Conservation (phyloP, 805 yeast species). For the Monosporozyma aquatica region DNA sequence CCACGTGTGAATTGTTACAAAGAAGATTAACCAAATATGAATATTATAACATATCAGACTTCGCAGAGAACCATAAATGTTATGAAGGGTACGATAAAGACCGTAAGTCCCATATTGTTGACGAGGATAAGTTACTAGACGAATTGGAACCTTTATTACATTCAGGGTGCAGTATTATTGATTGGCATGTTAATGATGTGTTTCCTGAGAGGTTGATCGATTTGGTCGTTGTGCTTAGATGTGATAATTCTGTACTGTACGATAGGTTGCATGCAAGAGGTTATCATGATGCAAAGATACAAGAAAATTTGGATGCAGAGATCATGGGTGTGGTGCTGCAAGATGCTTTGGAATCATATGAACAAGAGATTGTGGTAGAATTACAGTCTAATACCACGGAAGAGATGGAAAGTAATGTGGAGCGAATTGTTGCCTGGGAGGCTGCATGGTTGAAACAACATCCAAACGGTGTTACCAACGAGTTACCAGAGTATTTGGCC, state of each 20-base stretch:
- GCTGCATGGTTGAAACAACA: constrained; percentile 63
- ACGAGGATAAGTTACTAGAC: constrained; percentile 83
- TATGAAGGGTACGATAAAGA: constrained; percentile 80
- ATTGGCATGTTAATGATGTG: constrained; percentile 96
- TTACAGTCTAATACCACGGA: constrained; percentile 63
- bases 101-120: constrained; percentile 80
- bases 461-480: constrained; percentile 52
- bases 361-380: constrained; percentile 72
- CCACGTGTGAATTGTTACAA: constrained; percentile 25
- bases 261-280: constrained; percentile 71
- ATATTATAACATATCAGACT: constrained; percentile 63
- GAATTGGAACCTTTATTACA: constrained; percentile 67
- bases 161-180: constrained; percentile 82
- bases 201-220: constrained; percentile 92
- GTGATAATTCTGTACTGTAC: constrained; percentile 61
- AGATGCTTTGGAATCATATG: constrained; percentile 81
- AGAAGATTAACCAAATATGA: constrained; percentile 32
- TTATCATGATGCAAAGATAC: constrained; percentile 72
- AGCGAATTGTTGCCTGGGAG: constrained; percentile 66
- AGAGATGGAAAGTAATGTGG: constrained; percentile 75
- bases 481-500: constrained; percentile 20
- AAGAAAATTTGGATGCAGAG: constrained; percentile 91
- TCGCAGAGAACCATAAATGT: constrained; percentile 69
- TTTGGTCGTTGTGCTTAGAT: constrained; percentile 78
- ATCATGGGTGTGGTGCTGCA: constrained; percentile 86